Evolutionary conservation across 768 basidiomycete species (phyloP).

Genomic region (Lactarius indigo): DNA sequence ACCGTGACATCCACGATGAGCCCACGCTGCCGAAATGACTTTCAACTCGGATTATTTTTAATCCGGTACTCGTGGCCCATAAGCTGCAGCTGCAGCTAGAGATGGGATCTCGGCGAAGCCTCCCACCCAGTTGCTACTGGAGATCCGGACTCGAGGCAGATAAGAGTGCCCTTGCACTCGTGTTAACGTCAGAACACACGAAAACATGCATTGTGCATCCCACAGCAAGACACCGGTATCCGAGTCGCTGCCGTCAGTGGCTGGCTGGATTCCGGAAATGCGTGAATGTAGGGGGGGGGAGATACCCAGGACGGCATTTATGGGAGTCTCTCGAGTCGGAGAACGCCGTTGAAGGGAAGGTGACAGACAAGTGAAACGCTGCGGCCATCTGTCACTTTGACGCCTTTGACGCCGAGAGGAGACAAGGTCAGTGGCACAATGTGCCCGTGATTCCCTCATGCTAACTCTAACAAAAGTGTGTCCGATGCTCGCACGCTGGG

Average conservation of each 20-base stretch:
- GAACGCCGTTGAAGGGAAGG: conserved; percentile 13
- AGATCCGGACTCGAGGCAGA: not conserved
- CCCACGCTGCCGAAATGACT: not conserved
- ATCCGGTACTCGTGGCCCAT: not conserved
- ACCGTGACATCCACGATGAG: not conserved
- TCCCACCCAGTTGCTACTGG: not conserved
- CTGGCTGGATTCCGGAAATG: not conserved
- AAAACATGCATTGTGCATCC: not conserved
- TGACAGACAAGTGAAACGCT: not conserved
- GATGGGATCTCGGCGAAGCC: not conserved
- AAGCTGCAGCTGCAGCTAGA: not conserved
- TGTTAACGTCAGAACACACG: not conserved
- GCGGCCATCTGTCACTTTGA: conserved; percentile 12
- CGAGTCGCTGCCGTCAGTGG: not conserved
- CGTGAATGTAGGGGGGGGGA: not conserved
- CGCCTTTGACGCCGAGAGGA: conserved; percentile 10
- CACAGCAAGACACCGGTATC: not conserved
- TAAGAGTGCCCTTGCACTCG: not conserved
- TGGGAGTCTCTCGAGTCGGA: conserved; percentile 9
- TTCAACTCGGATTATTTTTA: not conserved
- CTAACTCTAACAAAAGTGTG: not conserved
- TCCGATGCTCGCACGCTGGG: not conserved
- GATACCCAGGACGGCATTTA: conserved; percentile 1
- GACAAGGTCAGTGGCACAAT: not conserved
- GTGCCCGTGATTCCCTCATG: not conserved